Evolutionary conservation across 2,329 filamentous ascomycete species (phyloP), one percentile per base, ranked within the genome.

Genomic region (Aspergillus sp.): DNA sequence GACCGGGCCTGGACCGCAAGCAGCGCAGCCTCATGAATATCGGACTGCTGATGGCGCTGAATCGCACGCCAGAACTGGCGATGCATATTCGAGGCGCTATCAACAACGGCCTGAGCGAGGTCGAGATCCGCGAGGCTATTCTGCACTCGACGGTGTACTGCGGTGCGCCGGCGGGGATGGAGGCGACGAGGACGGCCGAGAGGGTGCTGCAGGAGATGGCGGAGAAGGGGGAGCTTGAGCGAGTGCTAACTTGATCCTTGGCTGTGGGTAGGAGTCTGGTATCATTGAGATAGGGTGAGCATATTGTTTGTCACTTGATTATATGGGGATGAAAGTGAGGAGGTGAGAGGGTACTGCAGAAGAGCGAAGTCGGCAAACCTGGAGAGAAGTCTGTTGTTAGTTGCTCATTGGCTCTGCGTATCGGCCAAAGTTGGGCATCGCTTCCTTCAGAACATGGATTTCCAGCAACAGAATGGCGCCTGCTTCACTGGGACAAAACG

Each of bases 11-110:
- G 9, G 81, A 84, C 39, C 80, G 82, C 60, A 86, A 88, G 70
- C 82, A 85, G 64, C 81, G 87, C 51, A 84, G 81, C 55, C 77
- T 89, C 56, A 75, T 89, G 55, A 88, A 88, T 70, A 84, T 89
- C 52, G 85, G 82, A 52, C 88, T 89, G 82, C 77, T 89, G 50
- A 84, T 84, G 71, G 85, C 85, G 3, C 77, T 87, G 62, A 88
- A 88, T 66, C 78, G 84, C 5, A 78, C 77, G 6, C 81, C 83
- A 0, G 87, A 89, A 69, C 75, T 89, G 58, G 85, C 78, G 0
- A 80, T 85, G 7, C 87, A 89, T 69, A 78, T 87, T n/a, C 78
- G 85, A 22, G 86, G 86, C 0, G 87, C 86, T 1, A 73, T 86
- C 63, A 87, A 84, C 64, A 89, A 89, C 64, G 87, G 87, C 0